Evolutionary conservation across 2,329 filamentous ascomycete genomes (phyloP).

Genomic region (Coleophoma crateriformis): DNA sequence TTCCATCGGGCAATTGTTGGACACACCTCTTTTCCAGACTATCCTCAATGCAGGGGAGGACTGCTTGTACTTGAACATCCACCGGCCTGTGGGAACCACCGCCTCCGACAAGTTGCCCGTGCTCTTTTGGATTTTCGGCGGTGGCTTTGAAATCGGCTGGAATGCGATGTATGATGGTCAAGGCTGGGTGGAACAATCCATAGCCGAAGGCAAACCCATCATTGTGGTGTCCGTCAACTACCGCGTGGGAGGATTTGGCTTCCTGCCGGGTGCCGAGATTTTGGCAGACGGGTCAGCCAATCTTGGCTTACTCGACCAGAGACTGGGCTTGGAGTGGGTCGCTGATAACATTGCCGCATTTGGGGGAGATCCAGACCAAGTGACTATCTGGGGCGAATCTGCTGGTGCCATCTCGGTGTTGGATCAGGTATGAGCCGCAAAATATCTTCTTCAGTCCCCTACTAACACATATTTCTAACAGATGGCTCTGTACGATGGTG

Average conservation of each 20-base stretch:
- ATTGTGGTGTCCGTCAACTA: slow-evolving; percentile 77
- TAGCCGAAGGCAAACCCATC: slow-evolving; percentile 53
- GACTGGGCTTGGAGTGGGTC: slow-evolving; percentile 69
- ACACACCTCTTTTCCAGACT: slow-evolving; percentile 51
- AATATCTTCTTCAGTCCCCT: too few relatives aligned
- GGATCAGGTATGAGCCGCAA: slow-evolving; percentile 36
- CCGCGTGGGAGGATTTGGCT: slow-evolving; percentile 69
- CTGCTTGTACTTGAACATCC: slow-evolving; percentile 56
- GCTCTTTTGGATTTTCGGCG: slow-evolving; percentile 67
- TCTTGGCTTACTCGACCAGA: slow-evolving; percentile 67
- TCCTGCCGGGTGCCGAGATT: slow-evolving; percentile 64
- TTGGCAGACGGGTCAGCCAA: slow-evolving; percentile 63
- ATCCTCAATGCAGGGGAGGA: slow-evolving; percentile 53
- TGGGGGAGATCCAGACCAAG: slow-evolving; percentile 72
- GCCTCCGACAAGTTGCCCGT: slow-evolving; percentile 55
- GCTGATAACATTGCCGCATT: slow-evolving; percentile 73
- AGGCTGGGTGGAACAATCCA: slow-evolving; percentile 38
- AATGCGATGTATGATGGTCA: slow-evolving; percentile 42
- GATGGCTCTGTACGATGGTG: slow-evolving; percentile 67
- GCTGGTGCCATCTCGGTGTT: slow-evolving; percentile 69
- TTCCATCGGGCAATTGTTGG: slow-evolving; percentile 43
- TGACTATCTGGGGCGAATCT: slow-evolving; percentile 71
- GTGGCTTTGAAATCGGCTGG: slow-evolving; percentile 53
- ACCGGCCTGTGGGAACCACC: slow-evolving; percentile 51
- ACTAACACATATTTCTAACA: slow-evolving; percentile 25